Evolutionary conservation across 176 grass and related monocot genomes (phyloP).

Genomic region (Stipa capillata): DNA sequence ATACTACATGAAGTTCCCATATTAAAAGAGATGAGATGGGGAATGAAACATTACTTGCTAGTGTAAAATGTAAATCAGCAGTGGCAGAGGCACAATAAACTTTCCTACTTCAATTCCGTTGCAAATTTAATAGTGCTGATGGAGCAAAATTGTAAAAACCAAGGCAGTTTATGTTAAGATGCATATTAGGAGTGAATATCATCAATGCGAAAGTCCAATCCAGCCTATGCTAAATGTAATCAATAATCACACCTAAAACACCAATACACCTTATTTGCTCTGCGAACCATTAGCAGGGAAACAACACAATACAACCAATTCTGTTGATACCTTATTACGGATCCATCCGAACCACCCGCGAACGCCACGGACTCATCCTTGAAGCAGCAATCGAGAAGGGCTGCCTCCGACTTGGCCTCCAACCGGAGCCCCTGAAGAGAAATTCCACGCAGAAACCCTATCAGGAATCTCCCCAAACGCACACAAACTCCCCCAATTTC

Average conservation of each 20-base stretch:
- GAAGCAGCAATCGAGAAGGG: constrained; percentile 66
- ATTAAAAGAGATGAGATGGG: neutral
- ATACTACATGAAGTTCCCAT: neutral
- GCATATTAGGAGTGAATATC: neutral
- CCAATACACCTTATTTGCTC: neutral
- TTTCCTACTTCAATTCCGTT: neutral
- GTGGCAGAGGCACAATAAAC: neutral
- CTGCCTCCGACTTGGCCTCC: constrained; percentile 19
- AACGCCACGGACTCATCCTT: constrained; percentile 43
- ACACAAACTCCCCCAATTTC: neutral
- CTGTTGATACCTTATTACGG: constrained; percentile 37
- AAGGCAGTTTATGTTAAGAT: neutral
- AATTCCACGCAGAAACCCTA: neutral
- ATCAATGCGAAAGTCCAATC: neutral
- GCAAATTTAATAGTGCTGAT: neutral
- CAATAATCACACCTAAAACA: neutral
- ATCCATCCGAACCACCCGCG: constrained; percentile 45
- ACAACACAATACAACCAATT: neutral
- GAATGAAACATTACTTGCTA: neutral
- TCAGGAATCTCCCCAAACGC: constrained; percentile 8
- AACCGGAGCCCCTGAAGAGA: constrained; percentile 40
- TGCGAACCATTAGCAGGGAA: neutral
- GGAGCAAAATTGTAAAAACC: neutral
- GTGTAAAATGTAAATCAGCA: constrained; percentile 6
- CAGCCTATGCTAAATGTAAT: neutral